Percentiles rank a stretch among this genome's conserved stretches.
Conservation (phyloP, 169 alveolate genomes). For the Plasmodium inui region DNA sequence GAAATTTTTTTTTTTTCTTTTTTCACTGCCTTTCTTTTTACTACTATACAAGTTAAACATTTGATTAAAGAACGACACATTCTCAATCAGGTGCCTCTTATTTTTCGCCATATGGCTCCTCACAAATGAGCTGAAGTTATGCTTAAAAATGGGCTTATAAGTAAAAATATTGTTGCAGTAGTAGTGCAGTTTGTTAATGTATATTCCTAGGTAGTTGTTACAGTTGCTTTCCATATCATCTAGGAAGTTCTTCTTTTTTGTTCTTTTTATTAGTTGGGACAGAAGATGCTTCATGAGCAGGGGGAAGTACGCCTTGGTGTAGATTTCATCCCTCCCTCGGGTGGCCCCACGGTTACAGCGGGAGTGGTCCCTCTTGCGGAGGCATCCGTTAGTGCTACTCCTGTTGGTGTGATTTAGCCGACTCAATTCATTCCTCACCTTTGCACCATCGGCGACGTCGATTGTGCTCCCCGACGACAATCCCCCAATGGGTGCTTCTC, state of each 20-base stretch:
- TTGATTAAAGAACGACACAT: not conserved
- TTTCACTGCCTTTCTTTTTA: slow-evolving; percentile 7
- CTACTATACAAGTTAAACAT: not conserved
- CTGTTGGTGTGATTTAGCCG: not conserved
- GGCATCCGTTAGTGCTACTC: not conserved
- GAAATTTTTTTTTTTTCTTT: not conserved
- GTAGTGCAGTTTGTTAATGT: slow-evolving; percentile 51
- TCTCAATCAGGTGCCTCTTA: not conserved
- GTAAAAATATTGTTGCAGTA: slow-evolving; percentile 47
- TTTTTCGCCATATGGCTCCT: not conserved
- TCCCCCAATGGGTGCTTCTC: not conserved
- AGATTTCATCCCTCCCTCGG: slow-evolving; percentile 2
- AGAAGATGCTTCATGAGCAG: slow-evolving; percentile 14
- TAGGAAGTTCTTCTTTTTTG: not conserved
- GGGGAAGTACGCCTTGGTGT: slow-evolving; percentile 6
- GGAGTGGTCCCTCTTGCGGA: not conserved
- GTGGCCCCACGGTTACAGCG: not conserved
- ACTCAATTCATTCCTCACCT: not conserved
- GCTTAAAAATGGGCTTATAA: slow-evolving; percentile 7
- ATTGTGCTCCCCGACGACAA: not conserved
- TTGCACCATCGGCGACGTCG: not conserved
- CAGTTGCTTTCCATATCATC: not conserved
- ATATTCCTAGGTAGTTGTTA: slow-evolving; percentile 24
- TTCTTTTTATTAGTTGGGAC: slow-evolving; percentile 5
- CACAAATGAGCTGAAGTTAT: slow-evolving; percentile 29